phyloP scores from a whole-genome alignment of 306 rosid genomes.

The Dalbergia cultrata region DNA sequence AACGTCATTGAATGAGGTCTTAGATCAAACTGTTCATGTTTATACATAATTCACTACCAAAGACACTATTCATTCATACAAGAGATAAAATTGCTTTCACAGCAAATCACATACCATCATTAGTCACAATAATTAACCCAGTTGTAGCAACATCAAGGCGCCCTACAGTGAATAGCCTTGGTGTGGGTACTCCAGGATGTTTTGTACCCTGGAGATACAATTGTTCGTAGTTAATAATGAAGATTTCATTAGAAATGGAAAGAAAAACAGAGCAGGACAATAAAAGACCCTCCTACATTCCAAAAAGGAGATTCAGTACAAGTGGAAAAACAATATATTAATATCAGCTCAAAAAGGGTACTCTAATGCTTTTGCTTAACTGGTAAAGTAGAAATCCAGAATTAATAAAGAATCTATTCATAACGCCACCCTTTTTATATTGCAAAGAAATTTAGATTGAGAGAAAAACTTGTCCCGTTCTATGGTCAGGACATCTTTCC shows the following conservation, averaged over 20 bases:
- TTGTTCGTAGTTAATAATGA: slow-evolving; percentile 3
- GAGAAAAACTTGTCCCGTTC: neutral
- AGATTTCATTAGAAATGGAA: neutral
- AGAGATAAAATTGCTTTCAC: slow-evolving; percentile 32
- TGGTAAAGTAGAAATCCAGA: slow-evolving; percentile 2
- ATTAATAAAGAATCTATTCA: slow-evolving; percentile 1
- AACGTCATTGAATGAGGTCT: slow-evolving; percentile 42
- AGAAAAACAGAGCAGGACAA: neutral
- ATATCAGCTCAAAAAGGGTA: slow-evolving; percentile 7
- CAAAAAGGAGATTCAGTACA: slow-evolving; percentile 26
- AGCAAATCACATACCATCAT: slow-evolving; percentile 73
- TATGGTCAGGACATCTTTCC: neutral
- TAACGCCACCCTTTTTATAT: neutral
- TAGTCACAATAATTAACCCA: slow-evolving; percentile 92
- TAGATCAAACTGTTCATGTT: slow-evolving; percentile 34
- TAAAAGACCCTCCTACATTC: slow-evolving; percentile 2
- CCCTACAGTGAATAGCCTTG: slow-evolving; percentile 90
- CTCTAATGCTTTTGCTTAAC: slow-evolving; percentile 15
- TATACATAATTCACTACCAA: slow-evolving; percentile 7
- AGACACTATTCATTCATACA: slow-evolving; percentile 8
- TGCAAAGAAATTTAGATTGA: neutral
- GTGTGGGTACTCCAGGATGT: slow-evolving; percentile 70
- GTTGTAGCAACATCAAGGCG: slow-evolving; percentile 99
- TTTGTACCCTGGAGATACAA: slow-evolving; percentile 66
- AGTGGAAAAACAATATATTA: slow-evolving; percentile 2